Conservation (phyloP, 106 monocot species). For the Ottelia alismoides region DNA sequence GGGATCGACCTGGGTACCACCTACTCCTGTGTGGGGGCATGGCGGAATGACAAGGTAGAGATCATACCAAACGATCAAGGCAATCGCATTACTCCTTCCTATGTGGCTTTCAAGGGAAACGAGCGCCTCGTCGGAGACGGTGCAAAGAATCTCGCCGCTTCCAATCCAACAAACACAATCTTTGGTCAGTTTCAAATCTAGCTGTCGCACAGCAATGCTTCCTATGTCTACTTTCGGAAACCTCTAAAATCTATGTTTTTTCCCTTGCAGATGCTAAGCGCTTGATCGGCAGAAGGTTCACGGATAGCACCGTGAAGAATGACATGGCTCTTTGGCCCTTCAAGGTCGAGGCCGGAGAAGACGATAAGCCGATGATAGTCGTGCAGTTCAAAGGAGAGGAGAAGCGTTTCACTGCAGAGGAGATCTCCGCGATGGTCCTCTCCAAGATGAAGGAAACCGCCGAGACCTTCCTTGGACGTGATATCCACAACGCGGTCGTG, state of each 20-base stretch:
- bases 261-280: slow-evolving; percentile 6
- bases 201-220: too few relatives aligned
- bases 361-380: slow-evolving; percentile 16
- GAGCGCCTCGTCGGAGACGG: slow-evolving; percentile 20
- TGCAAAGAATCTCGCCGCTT: slow-evolving; percentile 20
- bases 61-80: too few relatives aligned
- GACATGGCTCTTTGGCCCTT: slow-evolving; percentile 16
- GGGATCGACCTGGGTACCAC: too few relatives aligned
- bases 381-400: too few relatives aligned
- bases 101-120: slow-evolving; percentile 21
- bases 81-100: slow-evolving; percentile 18
- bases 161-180: slow-evolving; percentile 14
- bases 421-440: too few relatives aligned
- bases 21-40: too few relatives aligned
- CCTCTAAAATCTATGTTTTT: too few relatives aligned
- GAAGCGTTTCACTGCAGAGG: too few relatives aligned
- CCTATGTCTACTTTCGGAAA: too few relatives aligned
- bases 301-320: not conserved
- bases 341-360: slow-evolving; percentile 6
- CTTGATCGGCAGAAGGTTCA: slow-evolving; percentile 6
- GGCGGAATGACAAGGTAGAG: too few relatives aligned
- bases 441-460: slow-evolving; percentile 10
- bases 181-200: too few relatives aligned
- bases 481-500: slow-evolving; percentile 10
- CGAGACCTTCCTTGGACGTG: slow-evolving; percentile 4